These are phyloP conservation scores for Kokia cookei DNA, from an alignment of 441 rosid species.

Conservation along the genomic window DNA sequence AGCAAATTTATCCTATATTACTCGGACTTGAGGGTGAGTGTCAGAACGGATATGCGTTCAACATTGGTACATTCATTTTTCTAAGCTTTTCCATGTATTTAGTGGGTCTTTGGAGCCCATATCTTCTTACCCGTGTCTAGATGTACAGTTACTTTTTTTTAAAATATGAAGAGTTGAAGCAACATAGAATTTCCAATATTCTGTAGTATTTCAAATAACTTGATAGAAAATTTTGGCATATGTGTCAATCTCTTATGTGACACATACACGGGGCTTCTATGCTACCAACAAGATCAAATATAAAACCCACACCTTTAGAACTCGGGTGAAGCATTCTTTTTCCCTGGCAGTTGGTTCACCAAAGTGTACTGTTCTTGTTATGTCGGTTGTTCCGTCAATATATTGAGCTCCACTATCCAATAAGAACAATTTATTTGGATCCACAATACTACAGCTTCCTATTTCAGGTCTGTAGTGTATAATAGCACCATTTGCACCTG, in stretches of 20 bases:
- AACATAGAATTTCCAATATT: constrained; percentile 1
- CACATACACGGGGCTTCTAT: background rate
- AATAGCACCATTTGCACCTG: constrained; percentile 94
- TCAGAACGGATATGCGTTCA: background rate
- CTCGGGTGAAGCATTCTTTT: constrained; percentile 93
- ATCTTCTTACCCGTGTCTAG: background rate
- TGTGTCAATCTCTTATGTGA: background rate
- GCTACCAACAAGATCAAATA: constrained; percentile 1
- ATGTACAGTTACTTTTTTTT: background rate
- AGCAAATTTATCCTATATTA: background rate
- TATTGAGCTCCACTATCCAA: constrained; percentile 97
- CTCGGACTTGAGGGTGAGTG: background rate
- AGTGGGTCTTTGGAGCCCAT: background rate
- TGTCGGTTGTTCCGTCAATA: constrained; percentile 93
- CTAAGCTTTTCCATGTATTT: background rate
- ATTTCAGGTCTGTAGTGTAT: constrained; percentile 93
- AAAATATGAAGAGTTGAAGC: background rate
- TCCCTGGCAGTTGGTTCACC: constrained; percentile 72
- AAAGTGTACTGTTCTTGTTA: constrained; percentile 94
- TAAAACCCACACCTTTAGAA: constrained; percentile 54
- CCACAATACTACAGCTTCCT: constrained; percentile 73
- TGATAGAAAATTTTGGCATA: background rate
- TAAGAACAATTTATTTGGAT: constrained; percentile 64
- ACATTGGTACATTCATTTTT: background rate
- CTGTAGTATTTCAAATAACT: background rate